phyloP scores from a whole-genome alignment of 2,329 filamentous ascomycete genomes.

The Venturiaceae sp. region DNA sequence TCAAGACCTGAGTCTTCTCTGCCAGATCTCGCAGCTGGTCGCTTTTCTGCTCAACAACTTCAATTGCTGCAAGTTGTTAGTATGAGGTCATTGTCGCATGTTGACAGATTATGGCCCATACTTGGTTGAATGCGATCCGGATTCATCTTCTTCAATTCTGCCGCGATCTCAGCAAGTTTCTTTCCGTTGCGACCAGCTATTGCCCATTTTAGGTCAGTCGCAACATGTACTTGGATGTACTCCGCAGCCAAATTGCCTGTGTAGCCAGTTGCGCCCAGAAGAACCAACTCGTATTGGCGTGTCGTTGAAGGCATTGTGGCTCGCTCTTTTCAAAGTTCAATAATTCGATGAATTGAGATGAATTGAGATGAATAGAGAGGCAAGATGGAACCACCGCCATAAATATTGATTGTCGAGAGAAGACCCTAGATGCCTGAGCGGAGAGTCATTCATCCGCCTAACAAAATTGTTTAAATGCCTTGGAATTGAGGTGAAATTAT shows the following conservation, averaged over 20 bases:
- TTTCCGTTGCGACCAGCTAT: constrained; percentile 70
- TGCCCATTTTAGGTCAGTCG: constrained; percentile 77
- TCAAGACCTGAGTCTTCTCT: constrained; percentile 46
- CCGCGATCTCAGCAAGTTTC: constrained; percentile 62
- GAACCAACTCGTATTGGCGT: constrained; percentile 51
- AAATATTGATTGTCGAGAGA: not conserved
- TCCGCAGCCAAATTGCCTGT: constrained; percentile 71
- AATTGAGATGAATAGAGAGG: not conserved
- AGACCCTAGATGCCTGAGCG: too few relatives aligned
- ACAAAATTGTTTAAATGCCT: too few relatives aligned
- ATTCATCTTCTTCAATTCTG: constrained; percentile 57
- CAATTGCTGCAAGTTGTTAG: constrained; percentile 16
- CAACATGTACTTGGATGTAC: constrained; percentile 60
- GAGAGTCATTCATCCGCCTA: too few relatives aligned
- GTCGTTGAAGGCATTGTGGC: not conserved
- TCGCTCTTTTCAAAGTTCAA: too few relatives aligned
- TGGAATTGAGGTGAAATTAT: too few relatives aligned
- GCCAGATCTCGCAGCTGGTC: constrained; percentile 41
- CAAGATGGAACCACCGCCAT: not conserved
- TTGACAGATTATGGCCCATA: constrained; percentile 24
- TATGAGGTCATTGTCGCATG: not conserved
- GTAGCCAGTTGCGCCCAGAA: constrained; percentile 68
- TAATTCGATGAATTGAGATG: not conserved
- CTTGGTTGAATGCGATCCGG: constrained; percentile 62
- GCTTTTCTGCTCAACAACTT: constrained; percentile 37